phyloP scores from a whole-genome alignment of 805 yeast genomes.

The Tetrapisispora nanseiensis region DNA sequence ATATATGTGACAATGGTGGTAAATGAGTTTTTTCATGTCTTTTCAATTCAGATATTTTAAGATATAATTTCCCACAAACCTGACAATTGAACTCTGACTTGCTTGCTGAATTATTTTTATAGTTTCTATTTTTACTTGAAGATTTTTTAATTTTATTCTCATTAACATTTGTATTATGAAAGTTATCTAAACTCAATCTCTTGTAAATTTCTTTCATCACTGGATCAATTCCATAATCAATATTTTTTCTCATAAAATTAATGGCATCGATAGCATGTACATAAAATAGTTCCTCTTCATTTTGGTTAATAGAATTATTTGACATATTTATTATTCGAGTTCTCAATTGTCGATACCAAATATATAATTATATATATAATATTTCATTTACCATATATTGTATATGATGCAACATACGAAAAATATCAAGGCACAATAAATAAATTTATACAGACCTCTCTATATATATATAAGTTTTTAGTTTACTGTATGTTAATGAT shows the following conservation, averaged over 20 bases:
- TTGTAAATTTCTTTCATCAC: slow-evolving; percentile 7
- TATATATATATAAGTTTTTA: too few species aligned
- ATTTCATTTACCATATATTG: too few species aligned
- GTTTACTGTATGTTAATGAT: too few species aligned
- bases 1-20: slow-evolving; percentile 59
- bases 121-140: background rate
- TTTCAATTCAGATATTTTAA: slow-evolving; percentile 58
- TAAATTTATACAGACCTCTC: too few species aligned
- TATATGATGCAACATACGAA: too few species aligned
- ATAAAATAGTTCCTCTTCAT: slow-evolving; percentile 14
- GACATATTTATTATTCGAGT: background rate
- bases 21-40: slow-evolving; percentile 69
- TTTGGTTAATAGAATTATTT: background rate
- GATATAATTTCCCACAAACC: slow-evolving; percentile 50
- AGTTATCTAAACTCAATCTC: slow-evolving; percentile 6
- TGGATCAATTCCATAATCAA: slow-evolving; percentile 12
- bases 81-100: too few species aligned
- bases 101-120: slow-evolving; percentile 12
- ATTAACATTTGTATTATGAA: background rate
- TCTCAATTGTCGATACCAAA: too few species aligned
- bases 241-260: slow-evolving; percentile 9
- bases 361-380: too few species aligned
- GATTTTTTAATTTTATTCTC: background rate
- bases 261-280: slow-evolving; percentile 22
- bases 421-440: too few species aligned